Evolutionary conservation across 768 basidiomycete species (phyloP).

Genomic region (Trametes meyenii): DNA sequence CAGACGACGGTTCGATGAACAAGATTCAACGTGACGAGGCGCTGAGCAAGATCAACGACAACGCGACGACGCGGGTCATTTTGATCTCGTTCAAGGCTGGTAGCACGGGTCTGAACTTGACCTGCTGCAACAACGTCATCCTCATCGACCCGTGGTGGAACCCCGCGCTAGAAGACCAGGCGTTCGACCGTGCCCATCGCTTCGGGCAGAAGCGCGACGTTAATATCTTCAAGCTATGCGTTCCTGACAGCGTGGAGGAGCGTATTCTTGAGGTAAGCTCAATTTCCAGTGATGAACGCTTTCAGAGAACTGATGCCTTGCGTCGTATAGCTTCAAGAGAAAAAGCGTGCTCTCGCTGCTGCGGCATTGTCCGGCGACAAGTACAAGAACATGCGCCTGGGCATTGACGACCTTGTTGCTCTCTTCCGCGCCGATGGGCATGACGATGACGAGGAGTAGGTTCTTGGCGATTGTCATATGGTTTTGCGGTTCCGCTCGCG

Average conservation of each 20-base stretch:
- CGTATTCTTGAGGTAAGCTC: slow-evolving; percentile 69
- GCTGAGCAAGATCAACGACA: slow-evolving; percentile 70
- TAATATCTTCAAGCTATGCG: slow-evolving; percentile 86
- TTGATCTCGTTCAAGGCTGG: slow-evolving; percentile 97
- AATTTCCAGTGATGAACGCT: not conserved
- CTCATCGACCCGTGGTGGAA: slow-evolving; percentile 97
- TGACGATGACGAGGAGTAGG: slow-evolving; percentile 55
- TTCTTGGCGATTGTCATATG: not conserved
- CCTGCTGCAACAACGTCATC: slow-evolving; percentile 93
- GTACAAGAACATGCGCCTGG: slow-evolving; percentile 81
- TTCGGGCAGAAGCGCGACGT: slow-evolving; percentile 88
- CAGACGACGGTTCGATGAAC: slow-evolving; percentile 90
- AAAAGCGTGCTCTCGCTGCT: slow-evolving; percentile 81
- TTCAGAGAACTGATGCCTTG: not conserved
- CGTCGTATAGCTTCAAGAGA: slow-evolving; percentile 75
- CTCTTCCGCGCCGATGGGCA: slow-evolving; percentile 65
- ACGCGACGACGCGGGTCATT: slow-evolving; percentile 66
- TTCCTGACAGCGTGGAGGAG: slow-evolving; percentile 85
- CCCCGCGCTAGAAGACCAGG: slow-evolving; percentile 90
- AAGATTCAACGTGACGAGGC: slow-evolving; percentile 76
- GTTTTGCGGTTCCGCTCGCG: not conserved
- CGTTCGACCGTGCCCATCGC: slow-evolving; percentile 90
- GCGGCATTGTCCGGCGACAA: slow-evolving; percentile 90
- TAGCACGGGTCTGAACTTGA: slow-evolving; percentile 88
- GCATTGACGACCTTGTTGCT: slow-evolving; percentile 83